Evolutionary conservation across 192 early-diverging fungal species (phyloP).

Genomic region (Gonapodya sp.): DNA sequence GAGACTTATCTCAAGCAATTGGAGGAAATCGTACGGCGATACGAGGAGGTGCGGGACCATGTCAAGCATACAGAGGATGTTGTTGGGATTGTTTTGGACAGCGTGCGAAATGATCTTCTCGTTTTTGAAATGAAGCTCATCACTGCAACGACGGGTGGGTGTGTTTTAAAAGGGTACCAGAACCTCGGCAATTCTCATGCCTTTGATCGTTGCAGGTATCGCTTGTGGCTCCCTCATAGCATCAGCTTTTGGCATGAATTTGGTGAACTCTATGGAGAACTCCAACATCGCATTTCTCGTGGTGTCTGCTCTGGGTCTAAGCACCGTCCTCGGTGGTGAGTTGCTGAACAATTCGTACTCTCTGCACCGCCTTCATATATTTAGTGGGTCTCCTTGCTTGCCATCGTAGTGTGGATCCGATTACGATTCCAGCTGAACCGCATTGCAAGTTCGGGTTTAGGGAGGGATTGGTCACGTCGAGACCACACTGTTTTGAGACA

Average conservation of each 20-base stretch:
- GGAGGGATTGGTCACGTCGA: not conserved
- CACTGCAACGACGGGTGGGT: not conserved
- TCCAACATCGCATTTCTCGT: not conserved
- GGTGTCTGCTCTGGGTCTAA: not conserved
- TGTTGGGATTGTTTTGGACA: conserved; percentile 72
- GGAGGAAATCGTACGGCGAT: conserved; percentile 45
- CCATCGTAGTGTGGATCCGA: not conserved
- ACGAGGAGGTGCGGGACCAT: conserved; percentile 17
- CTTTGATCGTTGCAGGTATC: too few species aligned
- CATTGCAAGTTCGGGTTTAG: not conserved
- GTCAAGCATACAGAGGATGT: conserved; percentile 76
- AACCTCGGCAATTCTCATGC: too few species aligned
- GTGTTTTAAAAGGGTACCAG: too few species aligned
- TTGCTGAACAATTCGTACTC: too few species aligned
- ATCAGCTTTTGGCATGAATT: not conserved
- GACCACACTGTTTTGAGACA: too few species aligned
- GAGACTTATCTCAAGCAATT: conserved; percentile 82
- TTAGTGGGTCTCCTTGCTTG: not conserved
- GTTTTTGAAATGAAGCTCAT: conserved; percentile 55
- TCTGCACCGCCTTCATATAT: too few species aligned
- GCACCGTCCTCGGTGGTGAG: too few species aligned
- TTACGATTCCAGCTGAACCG: not conserved
- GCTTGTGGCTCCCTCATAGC: not conserved
- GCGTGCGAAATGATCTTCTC: conserved; percentile 75
- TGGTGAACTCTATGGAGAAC: not conserved